Evolutionary conservation across 257 asterid genomes (phyloP).

Genomic region (Fraxinus anomala): DNA sequence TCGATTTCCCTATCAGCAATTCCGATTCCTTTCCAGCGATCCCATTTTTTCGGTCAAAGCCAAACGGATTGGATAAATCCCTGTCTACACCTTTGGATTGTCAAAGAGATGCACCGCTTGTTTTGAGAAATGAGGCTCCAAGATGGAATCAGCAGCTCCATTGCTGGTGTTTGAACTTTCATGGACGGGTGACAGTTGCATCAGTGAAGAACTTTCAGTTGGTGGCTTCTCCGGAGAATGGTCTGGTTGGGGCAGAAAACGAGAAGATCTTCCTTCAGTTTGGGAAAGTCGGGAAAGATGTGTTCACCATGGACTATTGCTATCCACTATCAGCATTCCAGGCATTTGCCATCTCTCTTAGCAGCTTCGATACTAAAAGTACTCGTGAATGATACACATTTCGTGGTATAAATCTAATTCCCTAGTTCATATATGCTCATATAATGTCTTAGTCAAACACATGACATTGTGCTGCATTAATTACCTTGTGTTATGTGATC

Average conservation of each 20-base stretch:
- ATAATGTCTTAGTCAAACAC: background rate
- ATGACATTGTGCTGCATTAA: background rate
- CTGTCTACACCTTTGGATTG: conserved; percentile 36
- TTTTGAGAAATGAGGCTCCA: conserved; percentile 79
- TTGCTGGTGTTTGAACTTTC: conserved; percentile 97
- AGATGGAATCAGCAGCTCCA: conserved; percentile 97
- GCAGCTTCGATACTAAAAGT: conserved; percentile 91
- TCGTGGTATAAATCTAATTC: conserved; percentile 17
- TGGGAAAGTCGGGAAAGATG: conserved; percentile 94
- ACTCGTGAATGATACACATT: conserved; percentile 64
- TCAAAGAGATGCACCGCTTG: conserved; percentile 49
- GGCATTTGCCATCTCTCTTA: conserved; percentile 69
- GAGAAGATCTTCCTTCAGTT: conserved; percentile 83
- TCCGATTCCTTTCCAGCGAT: conserved; percentile 51
- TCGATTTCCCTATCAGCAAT: conserved; percentile 44
- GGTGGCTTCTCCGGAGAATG: conserved; percentile 77
- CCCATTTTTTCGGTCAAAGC: conserved; percentile 51
- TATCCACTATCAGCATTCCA: conserved; percentile 91
- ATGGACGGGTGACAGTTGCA: conserved; percentile 90
- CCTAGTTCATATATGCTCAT: background rate
- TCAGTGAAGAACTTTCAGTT: conserved; percentile 92
- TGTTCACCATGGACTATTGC: conserved; percentile 84
- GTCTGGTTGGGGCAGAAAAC: conserved; percentile 61
- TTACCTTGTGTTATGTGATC: background rate
- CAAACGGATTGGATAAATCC: conserved; percentile 45